Evolutionary conservation across 345 rosid genomes (phyloP), one percentile per base, ranked within the genome.

Genomic region (Gossypium herbaceum): DNA sequence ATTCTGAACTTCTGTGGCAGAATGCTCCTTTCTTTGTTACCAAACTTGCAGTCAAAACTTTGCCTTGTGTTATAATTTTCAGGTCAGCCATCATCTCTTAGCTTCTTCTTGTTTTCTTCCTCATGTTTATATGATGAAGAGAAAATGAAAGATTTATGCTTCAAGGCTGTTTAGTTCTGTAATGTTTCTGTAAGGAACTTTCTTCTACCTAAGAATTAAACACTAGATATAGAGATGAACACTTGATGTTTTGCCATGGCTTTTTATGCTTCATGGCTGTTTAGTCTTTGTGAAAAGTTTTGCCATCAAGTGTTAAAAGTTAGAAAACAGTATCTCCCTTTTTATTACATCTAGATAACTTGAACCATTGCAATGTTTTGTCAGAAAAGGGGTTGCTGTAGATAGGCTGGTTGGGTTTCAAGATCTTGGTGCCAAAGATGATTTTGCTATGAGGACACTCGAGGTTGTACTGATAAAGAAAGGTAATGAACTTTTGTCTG

Each of bases 1-100:
- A 65, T 58, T 58, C 34, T 39, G 25, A 69, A 27, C 12, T 51
- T 51, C 27, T 39, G 63, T 61, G 60, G 92, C 92, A 95, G 99
- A 93, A 91, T 85, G 92, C 98, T 10, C 97, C 97, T 51, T 95
- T 95, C 88, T 95, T 95, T 73, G 85, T 91, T 71, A 24, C 94
- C 43, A 95, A 95, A 81, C 98, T 95, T 17, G 92, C 91, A 29
- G 55, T 95, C 74, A 91, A 95, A 84, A 95, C 96, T 54, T 79
- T 93, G 87, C 99, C 99, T 58, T 95, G 98, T 62, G 91, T 91
- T 79, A 78, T 93, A 72, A 81, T 95, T 68, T 90, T 95, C 93
- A 91, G 98, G 98, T 93, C 8, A 41, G 81, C 76, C 74, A 56
- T 54, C 74, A 56, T 54, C 52, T 52, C 48, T 65, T 20, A 45